Percentiles rank a stretch among this genome's conserved stretches.
These are phyloP conservation scores for Rickenella mellea DNA, from an alignment of 768 basidiomycete genomes.

Conservation along the genomic window DNA sequence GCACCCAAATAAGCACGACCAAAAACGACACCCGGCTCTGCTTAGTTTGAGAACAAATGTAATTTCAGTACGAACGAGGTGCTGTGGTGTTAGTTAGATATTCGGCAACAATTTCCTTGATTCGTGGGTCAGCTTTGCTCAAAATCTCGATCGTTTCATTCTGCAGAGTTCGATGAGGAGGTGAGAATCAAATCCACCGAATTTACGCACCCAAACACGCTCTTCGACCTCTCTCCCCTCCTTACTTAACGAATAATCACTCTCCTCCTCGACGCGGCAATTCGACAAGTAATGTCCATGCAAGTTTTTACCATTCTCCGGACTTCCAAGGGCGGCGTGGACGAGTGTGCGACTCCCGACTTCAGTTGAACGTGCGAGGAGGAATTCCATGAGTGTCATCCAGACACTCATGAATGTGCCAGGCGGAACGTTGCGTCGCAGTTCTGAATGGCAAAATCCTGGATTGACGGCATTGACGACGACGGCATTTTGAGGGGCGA, in stretches of 20 bases:
- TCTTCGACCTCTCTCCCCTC: slow-evolving; percentile 20
- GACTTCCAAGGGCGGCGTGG: slow-evolving; percentile 24
- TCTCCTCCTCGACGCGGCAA: slow-evolving; percentile 19
- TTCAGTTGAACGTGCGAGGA: slow-evolving; percentile 27
- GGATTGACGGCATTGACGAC: slow-evolving; percentile 30
- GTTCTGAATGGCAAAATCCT: slow-evolving; percentile 30
- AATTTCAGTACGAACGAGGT: too few relatives aligned
- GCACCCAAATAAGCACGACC: too few relatives aligned
- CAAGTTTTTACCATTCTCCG: background rate
- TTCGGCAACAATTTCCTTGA: slow-evolving; percentile 19
- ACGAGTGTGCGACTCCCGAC: slow-evolving; percentile 25
- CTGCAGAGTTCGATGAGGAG: slow-evolving; percentile 4
- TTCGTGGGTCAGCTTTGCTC: slow-evolving; percentile 17
- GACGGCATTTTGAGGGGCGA: slow-evolving; percentile 18
- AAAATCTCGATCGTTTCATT: slow-evolving; percentile 19
- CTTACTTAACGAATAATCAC: slow-evolving; percentile 24
- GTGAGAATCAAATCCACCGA: background rate
- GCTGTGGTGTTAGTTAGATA: too few relatives aligned
- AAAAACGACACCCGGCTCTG: too few relatives aligned
- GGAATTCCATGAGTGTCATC: slow-evolving; percentile 16
- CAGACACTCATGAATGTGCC: too few relatives aligned
- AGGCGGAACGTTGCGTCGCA: slow-evolving; percentile 19
- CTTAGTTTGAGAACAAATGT: too few relatives aligned
- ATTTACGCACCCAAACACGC: slow-evolving; percentile 25
- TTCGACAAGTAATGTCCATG: slow-evolving; percentile 7